phyloP scores from a whole-genome alignment of 1,284 basidiomycete species.

The Laetiporus sulphureus region DNA sequence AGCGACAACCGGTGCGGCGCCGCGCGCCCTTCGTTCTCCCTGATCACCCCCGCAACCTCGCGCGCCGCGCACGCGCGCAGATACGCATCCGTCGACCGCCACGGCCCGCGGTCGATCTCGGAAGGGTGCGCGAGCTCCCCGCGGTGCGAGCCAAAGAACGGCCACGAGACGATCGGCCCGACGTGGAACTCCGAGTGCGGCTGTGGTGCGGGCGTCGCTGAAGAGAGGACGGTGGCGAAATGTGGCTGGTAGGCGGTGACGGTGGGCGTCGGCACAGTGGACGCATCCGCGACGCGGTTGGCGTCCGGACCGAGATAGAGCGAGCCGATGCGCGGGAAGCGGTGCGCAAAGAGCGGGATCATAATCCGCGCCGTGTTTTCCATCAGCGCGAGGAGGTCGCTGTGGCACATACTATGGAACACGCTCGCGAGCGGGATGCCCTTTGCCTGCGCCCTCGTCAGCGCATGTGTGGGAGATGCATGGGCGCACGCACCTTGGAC shows the following conservation, averaged over 20 bases:
- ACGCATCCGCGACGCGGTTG: constrained; percentile 15
- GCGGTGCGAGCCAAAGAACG: constrained; percentile 77
- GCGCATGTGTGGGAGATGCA: constrained; percentile 2
- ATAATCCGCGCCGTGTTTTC: constrained; percentile 59
- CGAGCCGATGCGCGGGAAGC: constrained; percentile 67
- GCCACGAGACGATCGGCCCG: constrained; percentile 79
- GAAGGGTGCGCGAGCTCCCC: constrained; percentile 61
- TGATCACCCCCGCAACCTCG: constrained; percentile 59
- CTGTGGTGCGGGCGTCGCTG: background rate
- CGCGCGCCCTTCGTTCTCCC: constrained; percentile 67
- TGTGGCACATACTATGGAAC: constrained; percentile 60
- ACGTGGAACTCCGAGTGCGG: constrained; percentile 44
- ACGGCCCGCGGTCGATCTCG: constrained; percentile 72
- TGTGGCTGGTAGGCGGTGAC: constrained; percentile 16
- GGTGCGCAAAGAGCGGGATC: constrained; percentile 67
- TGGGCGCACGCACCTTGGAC: constrained; percentile 53
- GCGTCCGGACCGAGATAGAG: constrained; percentile 54
- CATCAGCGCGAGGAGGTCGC: constrained; percentile 52
- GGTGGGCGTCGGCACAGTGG: constrained; percentile 27
- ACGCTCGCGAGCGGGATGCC: constrained; percentile 63
- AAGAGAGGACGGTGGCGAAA: constrained; percentile 6
- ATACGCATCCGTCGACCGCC: constrained; percentile 52
- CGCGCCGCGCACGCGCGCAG: constrained; percentile 56
- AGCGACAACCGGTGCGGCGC: constrained; percentile 70
- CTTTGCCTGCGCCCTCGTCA: constrained; percentile 40